A percentile compares a stretch with the other conserved stretches of the same genome.
Conservation (phyloP, 148 eudicot species). For the Rheum nobile region DNA sequence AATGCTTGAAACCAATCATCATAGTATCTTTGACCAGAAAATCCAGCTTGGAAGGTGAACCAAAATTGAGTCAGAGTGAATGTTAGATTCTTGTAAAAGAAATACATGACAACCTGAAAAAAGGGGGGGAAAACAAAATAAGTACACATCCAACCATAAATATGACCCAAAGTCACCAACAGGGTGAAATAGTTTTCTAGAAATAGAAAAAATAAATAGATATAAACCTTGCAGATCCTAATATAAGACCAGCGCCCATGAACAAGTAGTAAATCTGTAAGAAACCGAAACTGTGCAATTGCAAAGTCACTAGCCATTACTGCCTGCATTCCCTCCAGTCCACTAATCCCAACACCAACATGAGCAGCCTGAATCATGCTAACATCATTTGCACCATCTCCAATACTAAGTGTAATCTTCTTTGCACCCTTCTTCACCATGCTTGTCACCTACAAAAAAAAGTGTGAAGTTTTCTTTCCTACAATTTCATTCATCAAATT, state of each 20-base stretch:
- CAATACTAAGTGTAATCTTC: conserved; percentile 83
- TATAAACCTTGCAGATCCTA: conserved; percentile 83
- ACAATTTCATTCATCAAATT: neutral
- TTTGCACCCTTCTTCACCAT: conserved; percentile 83
- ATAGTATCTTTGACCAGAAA: conserved; percentile 95
- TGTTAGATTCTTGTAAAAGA: conserved; percentile 91
- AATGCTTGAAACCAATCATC: conserved; percentile 98
- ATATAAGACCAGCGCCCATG: conserved; percentile 98
- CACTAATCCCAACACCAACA: conserved; percentile 98
- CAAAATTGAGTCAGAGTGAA: conserved; percentile 95
- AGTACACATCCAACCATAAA: neutral
- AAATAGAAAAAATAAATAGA: neutral
- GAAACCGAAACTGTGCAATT: conserved; percentile 92
- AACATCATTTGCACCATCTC: conserved; percentile 92
- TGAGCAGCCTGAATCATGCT: conserved; percentile 99
- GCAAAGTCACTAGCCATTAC: conserved; percentile 99
- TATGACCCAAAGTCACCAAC: neutral
- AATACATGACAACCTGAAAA: conserved; percentile 90
- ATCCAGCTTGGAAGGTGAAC: conserved; percentile 91
- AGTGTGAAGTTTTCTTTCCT: neutral
- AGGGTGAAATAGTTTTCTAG: neutral
- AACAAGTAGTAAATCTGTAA: conserved; percentile 87
- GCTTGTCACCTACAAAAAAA: conserved; percentile 64
- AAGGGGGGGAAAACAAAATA: neutral
- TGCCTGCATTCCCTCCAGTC: conserved; percentile 99